These are phyloP conservation scores for Syncephalastrum sp. DNA, from an alignment of 371 early-diverging fungal species.

Conservation along the genomic window DNA sequence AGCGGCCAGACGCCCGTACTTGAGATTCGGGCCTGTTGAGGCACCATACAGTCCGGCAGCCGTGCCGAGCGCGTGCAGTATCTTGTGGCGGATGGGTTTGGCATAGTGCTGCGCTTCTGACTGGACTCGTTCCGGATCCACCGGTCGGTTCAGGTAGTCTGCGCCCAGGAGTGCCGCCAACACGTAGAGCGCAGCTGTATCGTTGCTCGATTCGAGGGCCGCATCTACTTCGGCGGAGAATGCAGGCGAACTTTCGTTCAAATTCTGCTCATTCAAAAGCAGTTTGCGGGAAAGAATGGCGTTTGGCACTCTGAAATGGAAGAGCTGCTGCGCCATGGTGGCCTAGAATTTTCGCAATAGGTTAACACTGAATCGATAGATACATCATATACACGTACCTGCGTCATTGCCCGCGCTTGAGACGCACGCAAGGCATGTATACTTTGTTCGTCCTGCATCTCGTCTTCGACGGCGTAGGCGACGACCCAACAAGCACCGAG, in stretches of 20 bases:
- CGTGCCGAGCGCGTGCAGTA: slow-evolving; percentile 16
- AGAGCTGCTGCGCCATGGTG: no score
- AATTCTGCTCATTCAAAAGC: background rate
- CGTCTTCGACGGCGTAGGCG: slow-evolving; percentile 18
- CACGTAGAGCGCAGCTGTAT: background rate
- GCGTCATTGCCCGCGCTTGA: no score
- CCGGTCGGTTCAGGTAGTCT: slow-evolving; percentile 19
- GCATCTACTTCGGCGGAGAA: no score
- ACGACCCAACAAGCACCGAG: slow-evolving; percentile 37
- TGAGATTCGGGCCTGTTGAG: slow-evolving; percentile 27
- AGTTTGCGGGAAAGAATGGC: no score
- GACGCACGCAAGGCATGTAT: slow-evolving; percentile 4
- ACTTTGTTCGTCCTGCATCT: slow-evolving; percentile 17
- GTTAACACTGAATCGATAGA: no score
- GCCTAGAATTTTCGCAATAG: no score
- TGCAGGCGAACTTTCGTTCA: no score
- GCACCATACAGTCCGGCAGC: slow-evolving; percentile 23
- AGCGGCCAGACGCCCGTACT: slow-evolving; percentile 40
- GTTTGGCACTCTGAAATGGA: no score
- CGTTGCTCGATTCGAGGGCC: background rate
- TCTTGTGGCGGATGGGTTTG: slow-evolving; percentile 11
- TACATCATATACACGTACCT: no score
- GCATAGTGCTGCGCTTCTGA: slow-evolving; percentile 22
- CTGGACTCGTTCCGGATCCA: slow-evolving; percentile 11
- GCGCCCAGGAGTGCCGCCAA: slow-evolving; percentile 22